Conservation (phyloP, 768 basidiomycete species). For the Neoboletus brunneissimus region DNA sequence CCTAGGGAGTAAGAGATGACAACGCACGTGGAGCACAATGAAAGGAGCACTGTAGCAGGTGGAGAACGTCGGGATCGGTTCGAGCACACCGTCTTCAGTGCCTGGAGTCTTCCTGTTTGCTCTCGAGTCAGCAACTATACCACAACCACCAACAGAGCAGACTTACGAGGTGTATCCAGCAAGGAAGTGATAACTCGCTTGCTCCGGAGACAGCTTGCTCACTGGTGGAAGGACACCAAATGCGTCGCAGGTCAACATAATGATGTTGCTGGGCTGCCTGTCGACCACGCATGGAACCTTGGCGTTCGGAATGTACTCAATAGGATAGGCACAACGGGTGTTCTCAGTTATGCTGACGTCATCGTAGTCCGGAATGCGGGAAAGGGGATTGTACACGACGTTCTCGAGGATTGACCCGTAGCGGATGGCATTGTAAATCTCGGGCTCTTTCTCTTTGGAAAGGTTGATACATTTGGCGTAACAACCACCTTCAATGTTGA, state of each 20-base stretch:
- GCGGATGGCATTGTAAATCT: slow-evolving; percentile 92
- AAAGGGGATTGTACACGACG: slow-evolving; percentile 88
- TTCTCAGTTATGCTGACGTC: slow-evolving; percentile 98
- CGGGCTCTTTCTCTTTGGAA: slow-evolving; percentile 95
- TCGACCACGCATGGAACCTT: slow-evolving; percentile 88
- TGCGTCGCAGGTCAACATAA: slow-evolving; percentile 97
- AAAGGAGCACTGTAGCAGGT: slow-evolving; percentile 99
- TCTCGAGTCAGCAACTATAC: slow-evolving; percentile 18
- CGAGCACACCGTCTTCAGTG: slow-evolving; percentile 95
- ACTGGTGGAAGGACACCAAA: slow-evolving; percentile 98
- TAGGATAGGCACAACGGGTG: slow-evolving; percentile 98
- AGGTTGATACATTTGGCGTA: slow-evolving; percentile 99
- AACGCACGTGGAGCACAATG: slow-evolving; percentile 87
- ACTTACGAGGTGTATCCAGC: slow-evolving; percentile 92
- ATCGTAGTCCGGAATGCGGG: slow-evolving; percentile 90
- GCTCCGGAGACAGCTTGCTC: slow-evolving; percentile 85
- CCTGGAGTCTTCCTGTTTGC: slow-evolving; percentile 86
- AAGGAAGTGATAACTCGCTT: slow-evolving; percentile 97
- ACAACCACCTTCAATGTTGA: slow-evolving; percentile 99
- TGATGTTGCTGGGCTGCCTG: slow-evolving; percentile 88
- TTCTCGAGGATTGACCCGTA: slow-evolving; percentile 99
- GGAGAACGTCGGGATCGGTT: slow-evolving; percentile 98
- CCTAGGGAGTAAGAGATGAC: not conserved
- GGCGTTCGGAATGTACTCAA: slow-evolving; percentile 95
- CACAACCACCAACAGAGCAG: not conserved